Conservation (phyloP, 495 filamentous ascomycete genomes). For the Talaromyces ruber region DNA sequence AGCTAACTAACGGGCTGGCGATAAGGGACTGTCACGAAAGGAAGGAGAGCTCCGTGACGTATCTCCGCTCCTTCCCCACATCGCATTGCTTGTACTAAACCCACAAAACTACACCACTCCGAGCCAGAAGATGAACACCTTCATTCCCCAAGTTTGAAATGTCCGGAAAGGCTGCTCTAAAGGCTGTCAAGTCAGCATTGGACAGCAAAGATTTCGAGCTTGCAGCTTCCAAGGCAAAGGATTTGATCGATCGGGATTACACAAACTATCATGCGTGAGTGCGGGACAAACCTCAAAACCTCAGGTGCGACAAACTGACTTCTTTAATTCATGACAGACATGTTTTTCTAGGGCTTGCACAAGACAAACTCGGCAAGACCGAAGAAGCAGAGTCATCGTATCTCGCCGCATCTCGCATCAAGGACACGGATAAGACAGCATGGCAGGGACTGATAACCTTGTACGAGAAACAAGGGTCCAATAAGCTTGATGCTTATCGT, state of each 20-base stretch:
- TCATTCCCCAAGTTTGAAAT: constrained; percentile 24
- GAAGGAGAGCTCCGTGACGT: neutral
- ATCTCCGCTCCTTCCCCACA: constrained; percentile 4
- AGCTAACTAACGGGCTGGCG: neutral
- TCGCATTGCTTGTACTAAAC: neutral
- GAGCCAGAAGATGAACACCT: constrained; percentile 9
- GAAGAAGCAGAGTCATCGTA: constrained; percentile 71
- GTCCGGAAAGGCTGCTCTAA: constrained; percentile 71
- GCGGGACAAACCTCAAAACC: neutral
- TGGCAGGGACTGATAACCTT: constrained; percentile 88
- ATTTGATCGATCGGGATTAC: constrained; percentile 59
- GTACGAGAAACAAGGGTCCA: constrained; percentile 65
- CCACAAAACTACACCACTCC: neutral
- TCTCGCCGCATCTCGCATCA: constrained; percentile 58
- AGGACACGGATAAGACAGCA: constrained; percentile 55
- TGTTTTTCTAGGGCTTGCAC: constrained; percentile 72
- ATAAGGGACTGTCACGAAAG: neutral
- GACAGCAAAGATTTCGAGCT: constrained; percentile 72
- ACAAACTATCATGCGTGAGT: constrained; percentile 75
- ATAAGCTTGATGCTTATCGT: constrained; percentile 66
- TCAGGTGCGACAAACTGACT: neutral
- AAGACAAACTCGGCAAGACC: constrained; percentile 62
- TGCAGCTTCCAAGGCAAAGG: constrained; percentile 58
- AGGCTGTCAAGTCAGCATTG: constrained; percentile 70
- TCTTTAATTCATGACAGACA: constrained; percentile 36